Evolutionary conservation across 192 early-diverging fungal species (phyloP).

Genomic region (Cladochytrium replicatum): DNA sequence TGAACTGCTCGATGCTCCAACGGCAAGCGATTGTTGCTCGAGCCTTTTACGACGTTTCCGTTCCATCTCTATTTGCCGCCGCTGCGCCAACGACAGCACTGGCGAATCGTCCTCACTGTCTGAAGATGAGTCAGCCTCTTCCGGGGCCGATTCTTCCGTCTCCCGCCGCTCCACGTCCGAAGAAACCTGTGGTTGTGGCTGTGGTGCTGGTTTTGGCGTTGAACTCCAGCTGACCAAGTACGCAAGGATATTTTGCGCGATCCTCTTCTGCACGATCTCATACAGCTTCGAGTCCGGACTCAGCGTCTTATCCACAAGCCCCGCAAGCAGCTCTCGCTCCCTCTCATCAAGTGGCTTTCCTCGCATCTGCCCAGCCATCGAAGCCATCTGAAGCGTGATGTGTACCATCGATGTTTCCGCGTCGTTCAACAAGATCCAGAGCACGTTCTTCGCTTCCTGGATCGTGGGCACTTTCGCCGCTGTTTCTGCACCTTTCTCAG

Average conservation of each 20-base stretch:
- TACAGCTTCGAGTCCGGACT: constrained; percentile 27
- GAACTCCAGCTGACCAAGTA: neutral
- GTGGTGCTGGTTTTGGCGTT: too few species aligned
- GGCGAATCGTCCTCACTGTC: neutral
- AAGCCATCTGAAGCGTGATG: constrained; percentile 33
- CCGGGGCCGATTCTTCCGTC: neutral
- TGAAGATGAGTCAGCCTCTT: neutral
- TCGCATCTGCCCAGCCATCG: constrained; percentile 24
- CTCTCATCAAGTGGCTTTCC: constrained; percentile 5
- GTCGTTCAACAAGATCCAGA: constrained; percentile 47
- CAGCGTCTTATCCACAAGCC: constrained; percentile 35
- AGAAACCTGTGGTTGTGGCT: neutral
- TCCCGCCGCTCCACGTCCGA: neutral
- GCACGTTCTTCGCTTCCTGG: constrained; percentile 18
- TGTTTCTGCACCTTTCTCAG: too few species aligned
- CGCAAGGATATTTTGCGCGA: constrained; percentile 7
- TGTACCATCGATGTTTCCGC: constrained; percentile 39
- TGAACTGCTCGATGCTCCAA: neutral
- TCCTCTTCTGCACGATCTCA: constrained; percentile 25
- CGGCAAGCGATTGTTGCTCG: constrained; percentile 1
- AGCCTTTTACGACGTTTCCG: neutral
- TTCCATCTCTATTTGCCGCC: neutral
- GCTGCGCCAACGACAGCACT: neutral
- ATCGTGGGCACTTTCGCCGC: too few species aligned
- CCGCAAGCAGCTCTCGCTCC: constrained; percentile 17